phyloP scores from a whole-genome alignment of 1,139 yeast species.

The Pichia sp. region DNA sequence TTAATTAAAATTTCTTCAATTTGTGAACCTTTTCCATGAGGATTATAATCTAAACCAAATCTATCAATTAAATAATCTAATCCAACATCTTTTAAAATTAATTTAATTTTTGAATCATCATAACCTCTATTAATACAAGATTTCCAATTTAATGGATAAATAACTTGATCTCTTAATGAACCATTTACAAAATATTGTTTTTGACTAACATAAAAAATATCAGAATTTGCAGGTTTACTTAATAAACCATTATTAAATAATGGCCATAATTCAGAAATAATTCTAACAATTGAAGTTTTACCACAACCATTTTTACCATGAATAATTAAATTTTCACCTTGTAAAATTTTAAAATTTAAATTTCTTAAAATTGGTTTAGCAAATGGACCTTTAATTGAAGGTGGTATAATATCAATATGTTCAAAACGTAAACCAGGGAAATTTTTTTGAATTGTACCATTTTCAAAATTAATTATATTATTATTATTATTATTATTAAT shows the following conservation, averaged over 20 bases:
- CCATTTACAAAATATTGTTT: conserved; percentile 74
- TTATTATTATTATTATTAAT: conserved; percentile 40
- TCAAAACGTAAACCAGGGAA: conserved; percentile 80
- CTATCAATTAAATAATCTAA: conserved; percentile 67
- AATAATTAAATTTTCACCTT: conserved; percentile 68
- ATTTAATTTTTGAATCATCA: conserved; percentile 63
- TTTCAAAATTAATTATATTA: conserved; percentile 24
- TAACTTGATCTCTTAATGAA: conserved; percentile 79
- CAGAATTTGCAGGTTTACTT: conserved; percentile 71
- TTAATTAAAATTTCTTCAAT: conserved; percentile 24
- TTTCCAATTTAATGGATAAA: conserved; percentile 73
- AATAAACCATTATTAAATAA: conserved; percentile 67
- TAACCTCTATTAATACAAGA: conserved; percentile 72
- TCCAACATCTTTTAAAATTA: conserved; percentile 67
- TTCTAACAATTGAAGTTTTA: conserved; percentile 78
- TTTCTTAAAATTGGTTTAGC: conserved; percentile 51
- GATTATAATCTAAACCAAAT: conserved; percentile 33
- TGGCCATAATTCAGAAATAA: conserved; percentile 91
- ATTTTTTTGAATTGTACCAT: conserved; percentile 74
- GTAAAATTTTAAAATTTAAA: conserved; percentile 57
- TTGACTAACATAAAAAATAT: conserved; percentile 74
- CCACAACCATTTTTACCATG: conserved; percentile 90
- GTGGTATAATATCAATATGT: conserved; percentile 76
- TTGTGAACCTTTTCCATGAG: conserved; percentile 31
- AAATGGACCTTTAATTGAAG: conserved; percentile 53